Conservation (phyloP, 805 yeast species). For the Candida jianshihensis region DNA sequence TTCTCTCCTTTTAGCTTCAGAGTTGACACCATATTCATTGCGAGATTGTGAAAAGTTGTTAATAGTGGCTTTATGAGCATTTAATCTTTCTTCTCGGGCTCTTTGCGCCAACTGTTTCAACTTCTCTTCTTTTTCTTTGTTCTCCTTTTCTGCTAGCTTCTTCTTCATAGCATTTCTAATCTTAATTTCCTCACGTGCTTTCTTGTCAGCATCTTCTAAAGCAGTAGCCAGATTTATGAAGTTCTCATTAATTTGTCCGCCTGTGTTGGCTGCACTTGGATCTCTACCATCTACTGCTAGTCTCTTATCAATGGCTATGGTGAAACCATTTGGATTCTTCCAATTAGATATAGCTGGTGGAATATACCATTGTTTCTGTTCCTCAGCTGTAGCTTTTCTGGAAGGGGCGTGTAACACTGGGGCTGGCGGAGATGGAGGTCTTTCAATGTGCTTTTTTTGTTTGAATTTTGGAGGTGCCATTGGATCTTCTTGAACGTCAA, state of each 20-base stretch:
- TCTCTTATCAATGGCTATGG: conserved; percentile 75
- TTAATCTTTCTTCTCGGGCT: conserved; percentile 33
- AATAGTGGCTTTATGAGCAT: conserved; percentile 1
- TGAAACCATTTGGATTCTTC: conserved; percentile 90
- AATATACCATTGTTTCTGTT: conserved; percentile 74
- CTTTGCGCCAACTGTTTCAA: conserved; percentile 42
- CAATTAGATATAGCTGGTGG: conserved; percentile 92
- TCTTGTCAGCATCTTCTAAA: conserved; percentile 57
- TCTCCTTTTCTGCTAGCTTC: conserved; percentile 43
- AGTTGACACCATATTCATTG: conserved; percentile 6
- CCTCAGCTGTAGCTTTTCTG: conserved; percentile 53
- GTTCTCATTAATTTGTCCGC: conserved; percentile 42
- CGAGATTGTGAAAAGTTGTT: neutral
- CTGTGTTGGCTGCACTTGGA: conserved; percentile 26
- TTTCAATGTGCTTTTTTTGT: conserved; percentile 61
- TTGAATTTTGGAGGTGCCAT: conserved; percentile 76
- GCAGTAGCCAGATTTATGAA: conserved; percentile 65
- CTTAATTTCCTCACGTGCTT: conserved; percentile 50
- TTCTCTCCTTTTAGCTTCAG: conserved; percentile 28
- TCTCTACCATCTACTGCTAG: conserved; percentile 43
- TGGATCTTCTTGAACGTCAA: conserved; percentile 71
- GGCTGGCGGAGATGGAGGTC: conserved; percentile 65
- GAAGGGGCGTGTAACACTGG: conserved; percentile 52
- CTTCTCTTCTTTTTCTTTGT: conserved; percentile 42
- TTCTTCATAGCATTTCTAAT: conserved; percentile 43